phyloP scores from a whole-genome alignment of 345 rosid species.

The Sonneratia caseolaris region DNA sequence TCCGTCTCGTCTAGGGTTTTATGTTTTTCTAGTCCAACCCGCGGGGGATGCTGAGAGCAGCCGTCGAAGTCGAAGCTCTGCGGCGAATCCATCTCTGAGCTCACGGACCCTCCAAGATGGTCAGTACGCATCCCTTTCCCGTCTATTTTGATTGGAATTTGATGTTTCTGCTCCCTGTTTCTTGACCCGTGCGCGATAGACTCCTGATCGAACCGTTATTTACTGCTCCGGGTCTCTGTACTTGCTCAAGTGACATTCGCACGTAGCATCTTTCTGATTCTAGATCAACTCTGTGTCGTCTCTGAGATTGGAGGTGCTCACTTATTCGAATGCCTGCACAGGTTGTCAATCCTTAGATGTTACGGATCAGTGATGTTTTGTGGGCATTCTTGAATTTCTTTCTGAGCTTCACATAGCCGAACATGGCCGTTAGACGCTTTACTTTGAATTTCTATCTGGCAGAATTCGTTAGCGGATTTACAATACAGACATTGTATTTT shows the following conservation, averaged over 20 bases:
- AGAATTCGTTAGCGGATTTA: too few species aligned
- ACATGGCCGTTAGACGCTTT: too few species aligned
- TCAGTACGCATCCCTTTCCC: not conserved
- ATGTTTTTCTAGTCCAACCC: not conserved
- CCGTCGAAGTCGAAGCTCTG: constrained; percentile 2
- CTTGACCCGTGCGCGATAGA: not conserved
- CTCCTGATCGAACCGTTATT: not conserved
- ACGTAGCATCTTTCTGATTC: not conserved
- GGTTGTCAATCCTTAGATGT: not conserved
- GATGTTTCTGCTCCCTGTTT: not conserved
- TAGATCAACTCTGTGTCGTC: not conserved
- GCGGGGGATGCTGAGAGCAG: not conserved
- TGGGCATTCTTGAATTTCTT: not conserved
- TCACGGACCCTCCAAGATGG: constrained; percentile 1
- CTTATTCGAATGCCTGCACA: not conserved
- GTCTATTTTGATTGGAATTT: not conserved
- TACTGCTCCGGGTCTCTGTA: not conserved
- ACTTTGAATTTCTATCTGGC: too few species aligned
- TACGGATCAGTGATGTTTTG: not conserved
- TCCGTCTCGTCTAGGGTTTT: not conserved
- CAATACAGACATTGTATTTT: too few species aligned
- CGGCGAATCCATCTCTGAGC: constrained; percentile 4
- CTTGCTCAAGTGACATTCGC: not conserved
- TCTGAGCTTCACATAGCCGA: not conserved
- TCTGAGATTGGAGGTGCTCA: not conserved